phyloP scores from a whole-genome alignment of 495 filamentous ascomycete species.

The Cercophora scortea region DNA sequence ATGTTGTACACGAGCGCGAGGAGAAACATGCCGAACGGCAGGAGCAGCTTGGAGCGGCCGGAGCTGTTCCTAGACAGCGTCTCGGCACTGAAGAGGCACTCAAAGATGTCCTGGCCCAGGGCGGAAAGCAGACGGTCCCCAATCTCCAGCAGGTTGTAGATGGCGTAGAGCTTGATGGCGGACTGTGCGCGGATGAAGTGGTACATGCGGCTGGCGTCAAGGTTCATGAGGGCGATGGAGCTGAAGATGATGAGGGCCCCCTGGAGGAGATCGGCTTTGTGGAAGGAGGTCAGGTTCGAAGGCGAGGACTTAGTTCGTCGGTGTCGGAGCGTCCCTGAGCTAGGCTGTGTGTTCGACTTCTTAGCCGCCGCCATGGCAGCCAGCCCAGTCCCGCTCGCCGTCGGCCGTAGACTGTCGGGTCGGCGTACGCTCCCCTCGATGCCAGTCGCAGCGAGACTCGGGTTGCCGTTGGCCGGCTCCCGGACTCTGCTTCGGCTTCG shows the following conservation, averaged over 20 bases:
- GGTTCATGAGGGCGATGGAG: slow-evolving; percentile 77
- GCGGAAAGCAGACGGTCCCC: slow-evolving; percentile 82
- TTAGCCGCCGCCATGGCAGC: neutral
- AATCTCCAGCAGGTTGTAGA: slow-evolving; percentile 92
- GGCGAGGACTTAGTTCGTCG: slow-evolving; percentile 74
- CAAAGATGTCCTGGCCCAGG: slow-evolving; percentile 89
- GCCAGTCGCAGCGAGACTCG: neutral
- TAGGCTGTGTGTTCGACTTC: slow-evolving; percentile 6
- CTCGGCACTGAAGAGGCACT: slow-evolving; percentile 89
- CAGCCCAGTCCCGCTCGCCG: neutral
- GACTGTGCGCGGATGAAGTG: slow-evolving; percentile 94
- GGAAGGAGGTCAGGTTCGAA: slow-evolving; percentile 71
- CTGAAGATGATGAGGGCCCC: slow-evolving; percentile 78
- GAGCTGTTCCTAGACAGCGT: slow-evolving; percentile 79
- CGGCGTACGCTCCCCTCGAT: neutral
- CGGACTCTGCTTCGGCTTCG: slow-evolving; percentile 28
- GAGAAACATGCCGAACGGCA: slow-evolving; percentile 85
- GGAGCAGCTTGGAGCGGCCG: slow-evolving; percentile 85
- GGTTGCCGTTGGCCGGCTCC: slow-evolving; percentile 18
- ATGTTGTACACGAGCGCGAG: slow-evolving; percentile 83
- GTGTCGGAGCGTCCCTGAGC: slow-evolving; percentile 45
- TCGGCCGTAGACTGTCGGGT: slow-evolving; percentile 1
- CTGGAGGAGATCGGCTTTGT: slow-evolving; percentile 93
- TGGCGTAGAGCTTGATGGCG: slow-evolving; percentile 96
- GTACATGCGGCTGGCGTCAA: slow-evolving; percentile 97